phyloP scores from a whole-genome alignment of 1,284 basidiomycete genomes.

The Pseudozyma sp. region DNA sequence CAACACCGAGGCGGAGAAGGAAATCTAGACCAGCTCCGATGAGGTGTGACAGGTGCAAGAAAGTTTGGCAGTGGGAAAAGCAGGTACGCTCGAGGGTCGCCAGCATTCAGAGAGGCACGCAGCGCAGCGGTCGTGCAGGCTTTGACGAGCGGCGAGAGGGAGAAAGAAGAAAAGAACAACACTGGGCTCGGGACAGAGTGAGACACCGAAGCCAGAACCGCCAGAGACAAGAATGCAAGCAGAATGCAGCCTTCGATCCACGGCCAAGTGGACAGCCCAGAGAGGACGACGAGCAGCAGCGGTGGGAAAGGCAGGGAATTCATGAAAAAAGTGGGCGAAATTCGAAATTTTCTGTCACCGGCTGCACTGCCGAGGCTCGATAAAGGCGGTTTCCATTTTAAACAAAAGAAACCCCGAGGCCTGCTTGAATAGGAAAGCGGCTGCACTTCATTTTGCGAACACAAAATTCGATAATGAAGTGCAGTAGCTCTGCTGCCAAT shows the following conservation, averaged over 20 bases:
- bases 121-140: neutral
- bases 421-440: too few species aligned
- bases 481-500: too few species aligned
- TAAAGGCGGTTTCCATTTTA: too few species aligned
- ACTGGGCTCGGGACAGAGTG: constrained; percentile 16
- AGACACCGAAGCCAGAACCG: constrained; percentile 5
- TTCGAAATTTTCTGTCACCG: constrained; percentile 4
- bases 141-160: neutral
- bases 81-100: neutral
- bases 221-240: constrained; percentile 10
- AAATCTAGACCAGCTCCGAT: constrained; percentile 19
- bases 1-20: constrained; percentile 35
- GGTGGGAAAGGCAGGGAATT: too few species aligned
- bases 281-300: neutral
- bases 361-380: constrained; percentile 3
- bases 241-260: constrained; percentile 17
- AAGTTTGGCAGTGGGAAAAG: neutral
- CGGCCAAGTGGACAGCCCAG: neutral
- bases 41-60: constrained; percentile 17
- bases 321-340: neutral
- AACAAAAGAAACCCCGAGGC: too few species aligned
- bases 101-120: neutral
- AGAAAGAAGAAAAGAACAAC: constrained; percentile 9
- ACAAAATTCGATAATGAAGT: neutral
- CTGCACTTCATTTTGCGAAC: neutral